These are phyloP conservation scores for Saccharomycopsis lassenensis DNA, from an alignment of 805 yeast genomes.

Conservation along the genomic window DNA sequence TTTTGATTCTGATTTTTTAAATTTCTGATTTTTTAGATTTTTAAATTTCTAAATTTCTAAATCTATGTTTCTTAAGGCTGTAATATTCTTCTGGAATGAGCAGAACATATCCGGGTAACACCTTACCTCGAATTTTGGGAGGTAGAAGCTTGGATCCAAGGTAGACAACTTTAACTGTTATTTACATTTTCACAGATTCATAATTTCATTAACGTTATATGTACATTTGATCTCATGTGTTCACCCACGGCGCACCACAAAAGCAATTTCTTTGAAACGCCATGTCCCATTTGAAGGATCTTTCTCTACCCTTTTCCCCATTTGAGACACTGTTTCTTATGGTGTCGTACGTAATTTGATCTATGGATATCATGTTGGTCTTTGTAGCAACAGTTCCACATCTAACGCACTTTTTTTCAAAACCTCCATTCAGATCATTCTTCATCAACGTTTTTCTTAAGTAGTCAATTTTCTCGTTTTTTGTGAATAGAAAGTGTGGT, in stretches of 20 bases:
- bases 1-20: too few species aligned
- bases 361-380: conserved; percentile 3
- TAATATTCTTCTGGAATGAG: too few species aligned
- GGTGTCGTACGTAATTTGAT: not conserved
- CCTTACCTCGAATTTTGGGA: too few species aligned
- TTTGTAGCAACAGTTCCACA: conserved; percentile 15
- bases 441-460: conserved; percentile 9
- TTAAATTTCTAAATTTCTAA: too few species aligned
- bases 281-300: conserved; percentile 15
- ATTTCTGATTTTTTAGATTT: too few species aligned
- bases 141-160: too few species aligned
- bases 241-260: conserved; percentile 17
- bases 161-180: too few species aligned
- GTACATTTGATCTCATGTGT: not conserved
- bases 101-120: too few species aligned
- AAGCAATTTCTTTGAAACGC: conserved; percentile 14
- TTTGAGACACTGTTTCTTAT: not conserved
- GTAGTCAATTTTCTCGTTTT: conserved; percentile 11
- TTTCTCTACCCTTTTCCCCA: not conserved
- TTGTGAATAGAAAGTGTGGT: conserved; percentile 3
- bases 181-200: too few species aligned
- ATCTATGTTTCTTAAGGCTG: too few species aligned
- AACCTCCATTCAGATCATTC: not conserved
- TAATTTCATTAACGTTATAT: too few species aligned
- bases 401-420: conserved; percentile 13